Evolutionary conservation across 495 filamentous ascomycete genomes (phyloP).

Genomic region (Penicillium psychrofluorescens): DNA sequence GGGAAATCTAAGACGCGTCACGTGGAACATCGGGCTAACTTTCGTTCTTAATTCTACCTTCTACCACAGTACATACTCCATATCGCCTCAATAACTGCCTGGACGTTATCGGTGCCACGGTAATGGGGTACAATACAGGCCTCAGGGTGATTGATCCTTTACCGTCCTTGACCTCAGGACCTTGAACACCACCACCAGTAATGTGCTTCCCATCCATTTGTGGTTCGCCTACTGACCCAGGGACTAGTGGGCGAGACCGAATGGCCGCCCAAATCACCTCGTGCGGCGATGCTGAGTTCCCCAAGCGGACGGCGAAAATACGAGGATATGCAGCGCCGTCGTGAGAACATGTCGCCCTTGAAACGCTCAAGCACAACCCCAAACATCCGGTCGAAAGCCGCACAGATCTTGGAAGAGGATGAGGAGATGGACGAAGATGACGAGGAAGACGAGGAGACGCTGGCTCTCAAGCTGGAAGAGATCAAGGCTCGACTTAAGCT

Average conservation of each 20-base stretch:
- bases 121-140: too few relatives aligned
- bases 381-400: conserved; percentile 27
- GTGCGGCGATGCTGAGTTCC: conserved; percentile 75
- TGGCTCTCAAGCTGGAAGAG: conserved; percentile 73
- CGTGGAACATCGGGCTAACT: too few relatives aligned
- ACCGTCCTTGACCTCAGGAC: neutral
- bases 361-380: conserved; percentile 41
- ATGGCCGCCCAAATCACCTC: conserved; percentile 86
- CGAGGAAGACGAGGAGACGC: conserved; percentile 82
- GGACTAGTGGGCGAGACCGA: conserved; percentile 42
- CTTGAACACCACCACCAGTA: neutral
- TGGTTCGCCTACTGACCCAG: too few relatives aligned
- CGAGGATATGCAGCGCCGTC: conserved; percentile 54
- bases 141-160: too few relatives aligned
- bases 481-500: conserved; percentile 84
- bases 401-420: conserved; percentile 26
- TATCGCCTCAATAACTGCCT: too few relatives aligned
- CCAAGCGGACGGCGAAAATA: conserved; percentile 68
- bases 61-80: too few relatives aligned
- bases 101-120: too few relatives aligned
- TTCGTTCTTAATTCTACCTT: too few relatives aligned
- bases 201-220: neutral
- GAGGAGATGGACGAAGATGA: conserved; percentile 37
- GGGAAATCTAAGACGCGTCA: too few relatives aligned
- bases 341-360: conserved; percentile 59